Conservation (phyloP, 225 moss, liverwort and hornwort species). For the Marchantia polymorpha region DNA sequence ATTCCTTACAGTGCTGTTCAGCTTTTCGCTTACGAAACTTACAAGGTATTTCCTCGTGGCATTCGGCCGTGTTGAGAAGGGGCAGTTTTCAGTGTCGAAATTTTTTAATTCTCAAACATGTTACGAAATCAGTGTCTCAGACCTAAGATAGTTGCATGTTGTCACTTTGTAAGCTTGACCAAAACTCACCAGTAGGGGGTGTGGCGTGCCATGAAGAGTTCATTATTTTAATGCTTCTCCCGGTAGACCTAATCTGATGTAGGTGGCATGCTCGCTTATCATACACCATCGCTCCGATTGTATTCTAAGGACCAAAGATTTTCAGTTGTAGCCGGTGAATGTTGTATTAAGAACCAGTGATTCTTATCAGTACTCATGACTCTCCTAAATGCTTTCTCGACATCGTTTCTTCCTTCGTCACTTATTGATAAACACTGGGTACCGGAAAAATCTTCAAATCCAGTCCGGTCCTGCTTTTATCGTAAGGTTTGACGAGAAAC, state of each 20-base stretch:
- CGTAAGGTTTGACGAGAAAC: no score
- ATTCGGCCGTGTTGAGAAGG: no score
- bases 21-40: conserved; percentile 80
- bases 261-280: neutral
- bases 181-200: neutral
- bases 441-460: no score
- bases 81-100: neutral
- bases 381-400: no score
- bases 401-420: no score
- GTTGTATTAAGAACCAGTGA: no score
- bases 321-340: no score
- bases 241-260: neutral
- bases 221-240: neutral
- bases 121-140: neutral
- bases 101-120: no score
- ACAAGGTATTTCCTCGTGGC: conserved; percentile 78
- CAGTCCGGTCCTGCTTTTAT: no score
- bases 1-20: conserved; percentile 95
- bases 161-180: neutral
- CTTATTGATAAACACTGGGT: no score
- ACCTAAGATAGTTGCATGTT: neutral
- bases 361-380: no score
- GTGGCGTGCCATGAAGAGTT: neutral
- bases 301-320: neutral
- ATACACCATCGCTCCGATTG: neutral